Base-by-base conservation (phyloP, 2,329 filamentous ascomycete genomes). In the Fusarium phyllophilum region DNA sequence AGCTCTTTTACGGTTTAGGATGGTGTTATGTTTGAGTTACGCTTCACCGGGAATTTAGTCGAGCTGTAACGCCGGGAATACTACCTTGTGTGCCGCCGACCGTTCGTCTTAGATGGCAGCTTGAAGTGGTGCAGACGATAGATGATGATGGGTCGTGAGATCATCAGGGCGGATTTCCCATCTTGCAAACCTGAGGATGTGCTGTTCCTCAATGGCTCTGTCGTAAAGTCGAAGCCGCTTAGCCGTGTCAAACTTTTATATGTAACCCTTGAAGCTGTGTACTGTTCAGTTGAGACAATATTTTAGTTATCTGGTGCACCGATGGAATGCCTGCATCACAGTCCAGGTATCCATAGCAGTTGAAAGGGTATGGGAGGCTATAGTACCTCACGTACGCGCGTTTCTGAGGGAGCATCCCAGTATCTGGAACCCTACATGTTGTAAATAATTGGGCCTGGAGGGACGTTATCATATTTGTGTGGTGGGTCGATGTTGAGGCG, bases 391-490 rank as follows among this genome's bases (percentile, higher is more conserved):
- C 39, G 64, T 70, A 74, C 71, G 71, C 71, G 71, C 67, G 71
- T 73, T 74, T 56, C 56, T 24, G 20, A 52, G 68, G 29, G 41
- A 44, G 36, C 39, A 62, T 67, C 51, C 70, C 31, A 36, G 70
- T 34, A 58, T 48, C n/a, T 72, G 66, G 62, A 49, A 64, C 62
- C 49, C 29, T 61, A 42, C 41, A 34, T 70, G 59, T 64, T 60
- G 71, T 62, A 61, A 71, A 73, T 68, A 74, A 73, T 66, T 74
- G 71, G 71, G 67, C 39, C 58, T 64, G 57, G 49, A 39, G 66
- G 51, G 31, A 63, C 33, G 7, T 38, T 54, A 34, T 52, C 59
- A 46, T 52, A 44, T 42, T 24, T 46, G 41, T 59, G 46, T 22
- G 49, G 67, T 70, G 67, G 67, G 66, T 70, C 51, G 29, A 49